Percentiles rank a stretch among this genome's conserved stretches.
These are phyloP conservation scores for Powellomyces hirtus DNA, from an alignment of 192 early-diverging fungal species.

Conservation along the genomic window DNA sequence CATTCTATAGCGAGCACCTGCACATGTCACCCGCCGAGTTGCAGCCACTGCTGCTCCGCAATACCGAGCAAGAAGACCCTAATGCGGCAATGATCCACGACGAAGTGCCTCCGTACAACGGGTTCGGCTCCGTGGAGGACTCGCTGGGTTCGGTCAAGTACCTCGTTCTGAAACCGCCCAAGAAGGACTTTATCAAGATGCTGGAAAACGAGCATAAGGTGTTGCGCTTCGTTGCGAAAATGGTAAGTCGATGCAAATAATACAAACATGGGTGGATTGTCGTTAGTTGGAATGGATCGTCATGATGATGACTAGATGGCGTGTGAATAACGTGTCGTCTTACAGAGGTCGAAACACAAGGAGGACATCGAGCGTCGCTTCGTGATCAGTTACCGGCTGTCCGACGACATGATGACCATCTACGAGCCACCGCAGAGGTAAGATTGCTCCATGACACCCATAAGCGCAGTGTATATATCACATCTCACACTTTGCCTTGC, in stretches of 20 bases:
- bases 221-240: slow-evolving; percentile 56
- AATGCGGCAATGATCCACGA: background rate
- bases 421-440: slow-evolving; percentile 64
- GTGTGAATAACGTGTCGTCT: background rate
- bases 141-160: slow-evolving; percentile 57
- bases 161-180: slow-evolving; percentile 60
- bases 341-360: slow-evolving; percentile 58
- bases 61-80: background rate
- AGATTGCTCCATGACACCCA: too few relatives aligned
- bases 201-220: slow-evolving; percentile 64
- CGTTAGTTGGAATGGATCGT: too few relatives aligned
- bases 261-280: too few relatives aligned
- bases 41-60: slow-evolving; percentile 2
- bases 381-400: slow-evolving; percentile 58
- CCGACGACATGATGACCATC: slow-evolving; percentile 65
- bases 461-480: too few relatives aligned
- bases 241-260: slow-evolving; percentile 46
- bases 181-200: slow-evolving; percentile 68
- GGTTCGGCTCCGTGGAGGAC: slow-evolving; percentile 63
- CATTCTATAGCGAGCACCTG: slow-evolving; percentile 46
- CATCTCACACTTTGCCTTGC: too few relatives aligned
- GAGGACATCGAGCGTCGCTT: slow-evolving; percentile 59
- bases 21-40: slow-evolving; percentile 16
- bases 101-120: slow-evolving; percentile 60
- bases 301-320: too few relatives aligned